Conservation (phyloP, 768 basidiomycete genomes). For the Melanogaster broomeanus region DNA sequence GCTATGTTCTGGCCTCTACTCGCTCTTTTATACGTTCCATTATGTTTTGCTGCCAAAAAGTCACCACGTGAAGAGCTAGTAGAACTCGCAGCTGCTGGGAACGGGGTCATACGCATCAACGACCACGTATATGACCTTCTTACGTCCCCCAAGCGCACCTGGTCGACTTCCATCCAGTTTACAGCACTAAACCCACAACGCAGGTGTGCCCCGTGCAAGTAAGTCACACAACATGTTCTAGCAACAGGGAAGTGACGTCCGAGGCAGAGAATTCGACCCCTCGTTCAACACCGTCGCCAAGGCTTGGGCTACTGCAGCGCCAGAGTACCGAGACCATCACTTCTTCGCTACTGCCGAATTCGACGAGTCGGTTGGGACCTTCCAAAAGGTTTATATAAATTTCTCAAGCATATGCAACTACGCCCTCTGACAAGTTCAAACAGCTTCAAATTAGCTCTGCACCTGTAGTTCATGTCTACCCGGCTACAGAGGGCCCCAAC, state of each 20-base stretch:
- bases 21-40: slow-evolving; percentile 33
- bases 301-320: slow-evolving; percentile 71
- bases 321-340: slow-evolving; percentile 70
- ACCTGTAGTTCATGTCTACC: slow-evolving; percentile 79
- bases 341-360: slow-evolving; percentile 96
- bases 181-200: slow-evolving; percentile 83
- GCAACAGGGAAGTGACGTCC: background rate
- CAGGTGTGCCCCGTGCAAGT: slow-evolving; percentile 94
- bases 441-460: slow-evolving; percentile 85
- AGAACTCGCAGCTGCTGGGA: slow-evolving; percentile 66
- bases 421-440: slow-evolving; percentile 10
- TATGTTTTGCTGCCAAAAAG: slow-evolving; percentile 31
- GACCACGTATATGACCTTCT: slow-evolving; percentile 75
- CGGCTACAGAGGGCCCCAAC: slow-evolving; percentile 68
- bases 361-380: slow-evolving; percentile 69
- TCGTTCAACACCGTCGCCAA: slow-evolving; percentile 79
- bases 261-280: slow-evolving; percentile 78
- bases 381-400: slow-evolving; percentile 70
- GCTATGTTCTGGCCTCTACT: slow-evolving; percentile 25
- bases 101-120: slow-evolving; percentile 84
- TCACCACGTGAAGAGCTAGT: slow-evolving; percentile 57
- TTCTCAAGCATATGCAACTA: background rate
- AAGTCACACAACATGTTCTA: slow-evolving; percentile 32
- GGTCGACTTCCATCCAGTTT: slow-evolving; percentile 85
- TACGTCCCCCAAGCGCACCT: slow-evolving; percentile 73